Percentiles rank a stretch among this genome's conserved stretches.
These are phyloP conservation scores for Antrodiella citrinella DNA, from an alignment of 768 basidiomycete species.

Conservation along the genomic window DNA sequence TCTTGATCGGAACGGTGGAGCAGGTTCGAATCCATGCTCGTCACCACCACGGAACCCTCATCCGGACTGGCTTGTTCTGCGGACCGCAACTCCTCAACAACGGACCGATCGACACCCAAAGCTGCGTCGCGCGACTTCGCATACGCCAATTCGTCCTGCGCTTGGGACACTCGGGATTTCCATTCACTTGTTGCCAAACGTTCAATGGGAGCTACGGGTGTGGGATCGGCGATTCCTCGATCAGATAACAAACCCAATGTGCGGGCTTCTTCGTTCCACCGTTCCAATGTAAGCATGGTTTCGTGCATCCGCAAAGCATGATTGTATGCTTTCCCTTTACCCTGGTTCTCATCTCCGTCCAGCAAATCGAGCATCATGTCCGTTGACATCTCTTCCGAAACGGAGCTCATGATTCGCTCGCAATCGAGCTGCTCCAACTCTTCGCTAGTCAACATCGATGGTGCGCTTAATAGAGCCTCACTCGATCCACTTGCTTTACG, in stretches of 20 bases:
- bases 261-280: neutral
- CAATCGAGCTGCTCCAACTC: no score
- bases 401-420: no score
- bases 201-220: neutral
- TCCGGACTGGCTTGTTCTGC: slow-evolving; percentile 17
- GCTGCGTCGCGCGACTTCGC: neutral
- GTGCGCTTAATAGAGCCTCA: no score
- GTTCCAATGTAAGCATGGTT: neutral
- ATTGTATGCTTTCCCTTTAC: neutral
- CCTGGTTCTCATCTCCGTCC: neutral
- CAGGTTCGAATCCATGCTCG: slow-evolving; percentile 4
- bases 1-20: slow-evolving; percentile 3
- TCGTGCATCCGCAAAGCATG: neutral
- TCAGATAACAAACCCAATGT: no score
- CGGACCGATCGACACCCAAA: slow-evolving; percentile 17
- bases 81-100: slow-evolving; percentile 22
- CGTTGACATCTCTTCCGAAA: no score
- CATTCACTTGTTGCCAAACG: neutral
- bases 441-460: no score
- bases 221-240: no score
- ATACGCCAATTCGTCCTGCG: neutral
- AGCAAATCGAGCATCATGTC: no score
- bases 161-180: neutral
- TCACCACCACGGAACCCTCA: slow-evolving; percentile 7
- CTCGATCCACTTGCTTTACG: neutral